Evolutionary conservation across 768 basidiomycete species (phyloP).

Genomic region (Suillus occidentalis): DNA sequence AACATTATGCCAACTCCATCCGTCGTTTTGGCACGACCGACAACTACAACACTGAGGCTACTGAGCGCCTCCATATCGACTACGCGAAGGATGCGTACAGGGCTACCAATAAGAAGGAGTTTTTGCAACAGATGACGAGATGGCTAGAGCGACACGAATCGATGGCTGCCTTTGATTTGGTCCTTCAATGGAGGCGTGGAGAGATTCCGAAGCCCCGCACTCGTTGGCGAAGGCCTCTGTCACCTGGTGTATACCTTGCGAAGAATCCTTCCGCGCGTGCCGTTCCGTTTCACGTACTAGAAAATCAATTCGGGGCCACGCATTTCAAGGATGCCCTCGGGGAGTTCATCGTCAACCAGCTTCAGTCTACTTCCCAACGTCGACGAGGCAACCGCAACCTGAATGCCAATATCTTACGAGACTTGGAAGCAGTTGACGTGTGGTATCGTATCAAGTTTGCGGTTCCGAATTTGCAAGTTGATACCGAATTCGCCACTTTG

Average conservation of each 20-base stretch:
- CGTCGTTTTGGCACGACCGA: too few relatives aligned
- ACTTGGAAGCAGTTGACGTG: not conserved
- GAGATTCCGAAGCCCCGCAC: not conserved
- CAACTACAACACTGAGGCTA: too few relatives aligned
- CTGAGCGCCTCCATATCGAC: too few relatives aligned
- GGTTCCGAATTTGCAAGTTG: not conserved
- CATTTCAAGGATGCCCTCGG: not conserved
- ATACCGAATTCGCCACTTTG: not conserved
- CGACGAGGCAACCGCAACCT: not conserved
- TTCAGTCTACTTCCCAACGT: not conserved
- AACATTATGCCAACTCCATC: too few relatives aligned
- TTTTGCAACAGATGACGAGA: not conserved
- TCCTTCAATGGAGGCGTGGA: not conserved
- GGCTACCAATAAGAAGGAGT: too few relatives aligned
- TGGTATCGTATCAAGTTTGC: not conserved
- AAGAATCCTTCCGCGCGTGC: not conserved
- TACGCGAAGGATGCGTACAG: too few relatives aligned
- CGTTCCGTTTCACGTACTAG: not conserved
- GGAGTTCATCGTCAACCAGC: not conserved
- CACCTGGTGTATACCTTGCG: not conserved
- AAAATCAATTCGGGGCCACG: not conserved
- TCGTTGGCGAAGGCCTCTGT: too few relatives aligned
- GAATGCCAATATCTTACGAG: not conserved
- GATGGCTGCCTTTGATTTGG: not conserved
- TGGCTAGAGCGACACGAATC: not conserved